These are phyloP conservation scores for Lunasporangiospora selenospora DNA, from an alignment of 192 early-diverging fungal species.

Conservation along the genomic window DNA sequence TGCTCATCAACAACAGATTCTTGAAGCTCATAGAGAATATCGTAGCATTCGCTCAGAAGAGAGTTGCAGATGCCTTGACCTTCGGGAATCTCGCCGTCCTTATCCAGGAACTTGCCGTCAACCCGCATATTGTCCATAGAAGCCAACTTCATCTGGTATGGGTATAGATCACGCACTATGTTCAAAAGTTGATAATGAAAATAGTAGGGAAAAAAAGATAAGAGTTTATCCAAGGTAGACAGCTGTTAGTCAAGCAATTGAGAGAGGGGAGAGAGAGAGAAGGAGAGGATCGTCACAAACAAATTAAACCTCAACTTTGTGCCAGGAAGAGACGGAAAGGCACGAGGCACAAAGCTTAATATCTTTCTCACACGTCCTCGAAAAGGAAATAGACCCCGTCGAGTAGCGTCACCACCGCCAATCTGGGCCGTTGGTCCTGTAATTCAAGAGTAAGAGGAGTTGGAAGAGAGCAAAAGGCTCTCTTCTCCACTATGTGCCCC, in stretches of 20 bases:
- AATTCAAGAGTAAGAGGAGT: no score
- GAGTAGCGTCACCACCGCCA: no score
- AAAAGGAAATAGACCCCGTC: no score
- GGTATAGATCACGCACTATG: slow-evolving; percentile 74
- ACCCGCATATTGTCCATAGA: slow-evolving; percentile 81
- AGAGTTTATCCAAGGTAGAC: neutral
- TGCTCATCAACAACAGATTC: slow-evolving; percentile 56
- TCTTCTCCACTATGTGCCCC: no score
- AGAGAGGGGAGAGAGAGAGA: neutral
- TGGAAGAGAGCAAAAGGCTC: no score
- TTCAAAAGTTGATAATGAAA: no score
- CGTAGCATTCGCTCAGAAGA: slow-evolving; percentile 89
- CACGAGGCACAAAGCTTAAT: no score
- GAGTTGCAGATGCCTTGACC: slow-evolving; percentile 88
- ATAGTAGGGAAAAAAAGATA: neutral
- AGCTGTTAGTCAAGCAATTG: neutral
- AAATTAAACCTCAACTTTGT: neutral
- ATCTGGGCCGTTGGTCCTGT: no score
- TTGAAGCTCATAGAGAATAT: slow-evolving; percentile 79
- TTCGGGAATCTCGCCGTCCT: slow-evolving; percentile 81
- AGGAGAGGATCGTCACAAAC: neutral
- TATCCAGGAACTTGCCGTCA: slow-evolving; percentile 88
- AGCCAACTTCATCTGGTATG: slow-evolving; percentile 89
- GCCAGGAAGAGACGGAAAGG: neutral
- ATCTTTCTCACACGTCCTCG: no score